Evolutionary conservation across 2,329 filamentous ascomycete species (phyloP).

Genomic region (Stagonosporopsis tanaceti): DNA sequence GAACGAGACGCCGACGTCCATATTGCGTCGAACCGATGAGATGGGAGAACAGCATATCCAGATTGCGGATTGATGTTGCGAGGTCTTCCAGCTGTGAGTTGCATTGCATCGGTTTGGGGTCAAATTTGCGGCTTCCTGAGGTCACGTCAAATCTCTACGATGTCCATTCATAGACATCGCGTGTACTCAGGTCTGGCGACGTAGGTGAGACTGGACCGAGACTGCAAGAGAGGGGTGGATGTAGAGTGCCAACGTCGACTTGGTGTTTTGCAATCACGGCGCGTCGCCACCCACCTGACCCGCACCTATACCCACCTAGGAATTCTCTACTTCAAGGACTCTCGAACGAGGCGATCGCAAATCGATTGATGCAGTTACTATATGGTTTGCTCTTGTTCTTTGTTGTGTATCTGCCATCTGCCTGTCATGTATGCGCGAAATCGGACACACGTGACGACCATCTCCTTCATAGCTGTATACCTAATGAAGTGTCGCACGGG

Average conservation of each 20-base stretch:
- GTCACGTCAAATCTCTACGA: no score
- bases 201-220: no score
- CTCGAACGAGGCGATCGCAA: neutral
- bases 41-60: conserved; percentile 24
- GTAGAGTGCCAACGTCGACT: neutral
- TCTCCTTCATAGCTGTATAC: neutral
- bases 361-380: neutral
- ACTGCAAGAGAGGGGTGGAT: no score
- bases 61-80: conserved; percentile 24
- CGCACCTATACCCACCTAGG: neutral
- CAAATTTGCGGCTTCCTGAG: no score
- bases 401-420: neutral
- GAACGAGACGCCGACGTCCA: conserved; percentile 17
- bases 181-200: no score
- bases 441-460: neutral
- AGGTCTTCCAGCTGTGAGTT: neutral
- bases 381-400: neutral
- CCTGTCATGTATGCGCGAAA: neutral
- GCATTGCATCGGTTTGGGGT: no score
- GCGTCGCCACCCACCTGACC: neutral
- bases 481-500: neutral
- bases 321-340: neutral
- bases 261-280: neutral
- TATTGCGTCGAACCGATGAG: conserved; percentile 9
- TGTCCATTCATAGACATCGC: no score